Evolutionary conservation across 495 filamentous ascomycete species (phyloP).

Genomic region (Darksidea phi): DNA sequence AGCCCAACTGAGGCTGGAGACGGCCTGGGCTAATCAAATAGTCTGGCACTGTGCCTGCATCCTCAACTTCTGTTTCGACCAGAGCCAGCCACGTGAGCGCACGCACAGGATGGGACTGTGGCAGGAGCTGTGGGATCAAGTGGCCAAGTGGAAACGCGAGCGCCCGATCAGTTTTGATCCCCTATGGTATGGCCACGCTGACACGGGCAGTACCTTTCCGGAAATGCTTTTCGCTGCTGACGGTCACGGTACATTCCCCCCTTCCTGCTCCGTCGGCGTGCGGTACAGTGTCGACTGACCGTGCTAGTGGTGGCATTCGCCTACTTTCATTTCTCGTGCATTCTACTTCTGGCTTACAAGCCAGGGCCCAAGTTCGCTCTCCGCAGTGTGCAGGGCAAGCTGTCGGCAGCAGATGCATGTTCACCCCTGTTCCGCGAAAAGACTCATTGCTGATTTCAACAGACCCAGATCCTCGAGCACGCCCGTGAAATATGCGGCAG

Average conservation of each 20-base stretch:
- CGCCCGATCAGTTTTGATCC: conserved; percentile 9
- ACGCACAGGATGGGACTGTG: not conserved
- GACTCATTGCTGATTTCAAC: not conserved
- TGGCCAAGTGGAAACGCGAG: conserved; percentile 5
- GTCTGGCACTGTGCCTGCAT: conserved; percentile 13
- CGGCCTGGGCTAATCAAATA: conserved; percentile 11
- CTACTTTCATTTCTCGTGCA: conserved; percentile 17
- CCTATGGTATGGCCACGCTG: not conserved
- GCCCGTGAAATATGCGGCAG: conserved; percentile 10
- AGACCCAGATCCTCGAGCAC: conserved; percentile 10
- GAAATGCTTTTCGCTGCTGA: conserved; percentile 6
- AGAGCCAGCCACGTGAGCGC: not conserved
- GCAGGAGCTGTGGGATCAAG: not conserved
- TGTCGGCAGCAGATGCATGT: not conserved
- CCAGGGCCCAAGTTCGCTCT: conserved; percentile 10
- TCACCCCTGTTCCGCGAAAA: not conserved
- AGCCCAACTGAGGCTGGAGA: conserved; percentile 1
- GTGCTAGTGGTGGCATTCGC: conserved; percentile 18
- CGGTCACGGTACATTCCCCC: conserved; percentile 12
- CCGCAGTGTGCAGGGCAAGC: not conserved
- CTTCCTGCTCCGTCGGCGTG: not conserved
- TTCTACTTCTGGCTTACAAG: conserved; percentile 21
- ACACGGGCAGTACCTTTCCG: not conserved
- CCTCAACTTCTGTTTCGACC: conserved; percentile 9
- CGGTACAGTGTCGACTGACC: not conserved